Base-by-base conservation (phyloP, 345 rosid species). In the Cardamine resedifolia region DNA sequence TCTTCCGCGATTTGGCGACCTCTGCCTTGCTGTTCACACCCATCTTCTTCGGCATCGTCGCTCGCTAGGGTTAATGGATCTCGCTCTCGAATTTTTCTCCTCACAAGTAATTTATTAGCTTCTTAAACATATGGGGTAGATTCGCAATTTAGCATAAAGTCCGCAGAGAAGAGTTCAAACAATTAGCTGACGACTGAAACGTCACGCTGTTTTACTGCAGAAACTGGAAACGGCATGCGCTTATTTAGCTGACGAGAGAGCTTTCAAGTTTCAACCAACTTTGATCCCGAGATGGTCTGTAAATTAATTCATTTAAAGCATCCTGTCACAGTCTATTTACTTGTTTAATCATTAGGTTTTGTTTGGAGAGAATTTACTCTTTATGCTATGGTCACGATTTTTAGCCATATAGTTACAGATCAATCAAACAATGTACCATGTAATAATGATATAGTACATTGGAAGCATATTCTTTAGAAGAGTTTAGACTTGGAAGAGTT, bases 11-110 rank as follows among this genome's bases (percentile, higher is more conserved):
- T 59, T 86, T 81, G 21, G 99, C 96, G 34, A 68, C 98, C 89
- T 95, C 99, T 36, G 99, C 93, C 76, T 90, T 95, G 86, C 86
- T 91, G 82, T 88, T 91, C 48, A 91, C 84, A 18, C 98, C 98
- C 96, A 90, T 86, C 87, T 91, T 95, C 87, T 95, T 91, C 85
- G 98, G 98, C 98, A 93, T 93, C 72, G 74, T 81, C 52, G 51
- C 58, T 68, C 28, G 55, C 36, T 77, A 60, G 74, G 70, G 70
- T 67, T 67, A 7, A 39, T 21, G 36, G 62, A 34, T 69, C 47
- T 58, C 58, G 14, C 12, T 59, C 43, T 72, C 21, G 49, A 44
- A n/a, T n/a, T n/a, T 44, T 44, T 44, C 7, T 39, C 6, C 3
- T 43, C 48, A 1, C 0, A 41, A 41, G 45, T 41, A 44, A 10